Percentiles rank a stretch among this genome's conserved stretches.
These are phyloP conservation scores for Penicillium sp. DNA, from an alignment of 2,329 filamentous ascomycete species.

Conservation along the genomic window DNA sequence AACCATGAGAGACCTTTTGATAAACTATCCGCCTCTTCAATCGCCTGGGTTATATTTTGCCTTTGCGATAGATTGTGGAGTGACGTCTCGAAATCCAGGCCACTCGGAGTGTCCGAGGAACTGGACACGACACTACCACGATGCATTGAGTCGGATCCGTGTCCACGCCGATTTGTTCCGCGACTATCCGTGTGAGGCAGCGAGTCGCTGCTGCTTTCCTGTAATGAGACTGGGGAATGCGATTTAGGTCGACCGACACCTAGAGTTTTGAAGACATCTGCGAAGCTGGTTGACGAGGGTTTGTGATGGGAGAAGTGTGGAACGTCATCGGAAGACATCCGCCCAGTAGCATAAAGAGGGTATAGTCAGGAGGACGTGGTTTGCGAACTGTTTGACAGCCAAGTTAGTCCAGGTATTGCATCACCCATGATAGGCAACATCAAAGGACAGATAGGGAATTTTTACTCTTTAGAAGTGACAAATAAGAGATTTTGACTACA, in stretches of 20 bases:
- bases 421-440: neutral
- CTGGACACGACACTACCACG: constrained; percentile 40
- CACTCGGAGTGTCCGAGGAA: constrained; percentile 39
- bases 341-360: constrained; percentile 18
- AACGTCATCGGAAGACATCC: constrained; percentile 47
- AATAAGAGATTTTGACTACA: constrained; percentile 9
- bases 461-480: constrained; percentile 9
- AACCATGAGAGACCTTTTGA: constrained; percentile 37
- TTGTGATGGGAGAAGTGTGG: constrained; percentile 35
- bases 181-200: constrained; percentile 34
- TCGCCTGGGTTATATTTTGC: constrained; percentile 35
- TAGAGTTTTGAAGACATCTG: constrained; percentile 46
- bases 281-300: constrained; percentile 39
- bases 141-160: constrained; percentile 44
- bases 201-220: constrained; percentile 33
- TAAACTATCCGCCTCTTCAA: constrained; percentile 40
- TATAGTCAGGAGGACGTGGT: neutral
- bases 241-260: constrained; percentile 40
- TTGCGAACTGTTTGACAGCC: neutral
- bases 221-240: constrained; percentile 35
- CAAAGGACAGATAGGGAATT: neutral
- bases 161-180: constrained; percentile 31
- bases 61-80: constrained; percentile 36
- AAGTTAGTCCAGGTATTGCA: constrained; percentile 18
- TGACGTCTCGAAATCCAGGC: constrained; percentile 40